phyloP scores from a whole-genome alignment of 1,284 basidiomycete species.

The Naganishia sp. region DNA sequence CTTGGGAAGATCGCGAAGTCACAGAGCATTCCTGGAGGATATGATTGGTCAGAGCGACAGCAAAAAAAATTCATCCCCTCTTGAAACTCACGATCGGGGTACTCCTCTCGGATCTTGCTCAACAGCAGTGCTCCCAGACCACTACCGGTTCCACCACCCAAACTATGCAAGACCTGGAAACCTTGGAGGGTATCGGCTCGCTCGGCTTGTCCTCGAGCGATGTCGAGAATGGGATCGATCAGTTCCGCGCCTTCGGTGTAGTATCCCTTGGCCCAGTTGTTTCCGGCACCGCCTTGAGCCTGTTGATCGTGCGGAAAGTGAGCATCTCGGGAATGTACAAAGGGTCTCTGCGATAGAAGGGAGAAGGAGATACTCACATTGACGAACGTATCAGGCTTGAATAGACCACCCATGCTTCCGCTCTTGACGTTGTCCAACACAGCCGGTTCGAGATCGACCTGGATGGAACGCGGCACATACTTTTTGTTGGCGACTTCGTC shows the following conservation, averaged over 20 bases:
- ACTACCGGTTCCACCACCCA: conserved; percentile 65
- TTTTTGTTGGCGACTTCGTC: conserved; percentile 71
- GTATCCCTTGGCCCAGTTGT: conserved; percentile 63
- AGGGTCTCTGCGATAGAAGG: neutral
- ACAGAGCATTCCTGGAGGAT: conserved; percentile 59
- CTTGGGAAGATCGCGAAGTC: conserved; percentile 65
- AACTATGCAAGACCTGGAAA: conserved; percentile 65
- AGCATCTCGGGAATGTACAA: conserved; percentile 33
- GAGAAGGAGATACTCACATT: conserved; percentile 9
- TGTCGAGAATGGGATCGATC: conserved; percentile 62
- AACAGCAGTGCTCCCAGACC: conserved; percentile 65
- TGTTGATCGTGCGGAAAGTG: conserved; percentile 49
- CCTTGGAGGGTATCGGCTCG: conserved; percentile 61
- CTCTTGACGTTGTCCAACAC: conserved; percentile 94
- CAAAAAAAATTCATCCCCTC: too few relatives aligned
- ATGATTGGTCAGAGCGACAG: neutral
- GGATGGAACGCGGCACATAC: conserved; percentile 92
- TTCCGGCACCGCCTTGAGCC: conserved; percentile 61
- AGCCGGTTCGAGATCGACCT: conserved; percentile 93
- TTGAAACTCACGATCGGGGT: conserved; percentile 56
- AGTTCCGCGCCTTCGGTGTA: conserved; percentile 61
- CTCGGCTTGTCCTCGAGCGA: conserved; percentile 63
- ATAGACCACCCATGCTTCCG: conserved; percentile 58
- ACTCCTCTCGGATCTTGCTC: conserved; percentile 65
- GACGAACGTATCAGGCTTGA: conserved; percentile 61